Base-by-base conservation (phyloP, 768 basidiomycete genomes). In the Collybiopsis confluens region DNA sequence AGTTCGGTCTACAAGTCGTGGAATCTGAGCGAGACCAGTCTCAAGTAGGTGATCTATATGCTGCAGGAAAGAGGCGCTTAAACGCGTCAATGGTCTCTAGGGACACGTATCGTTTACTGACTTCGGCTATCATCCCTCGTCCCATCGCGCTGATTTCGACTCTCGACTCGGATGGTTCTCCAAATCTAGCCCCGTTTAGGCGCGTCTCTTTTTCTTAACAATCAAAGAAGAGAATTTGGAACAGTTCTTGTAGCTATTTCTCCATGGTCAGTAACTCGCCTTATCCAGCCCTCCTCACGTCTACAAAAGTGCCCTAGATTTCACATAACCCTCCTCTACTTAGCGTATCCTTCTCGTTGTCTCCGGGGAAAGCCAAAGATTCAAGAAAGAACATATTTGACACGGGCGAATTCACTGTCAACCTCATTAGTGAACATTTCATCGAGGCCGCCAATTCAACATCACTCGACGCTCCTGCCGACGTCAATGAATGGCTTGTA, bases 131-230 rank as follows among this genome's bases (percentile, higher is more conserved):
- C 52, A 65, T 81, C 11, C 88, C 86, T 18, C 76, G 88, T 36
- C 86, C 86, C 11, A 78, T 88, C 47, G 86, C 82, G 1, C 77
- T 88, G 56, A 77, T 88, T 35, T 86, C 85, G 11, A 77, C 84
- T 7, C 54, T 83, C 37, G 79, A 79, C n/a, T 54, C 60, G 3
- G 65, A 74, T 52, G 82, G 80, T 2, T 60, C 70, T 1, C 73
- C 73, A 18, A 89, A 87, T 67, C 76, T 89, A 43, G 83, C 85
- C 4, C 81, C 83, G 1, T 85, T 86, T 68, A 87, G 85, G 77
- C 82, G 63, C 57, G 66, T 61, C 16, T 41, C 8, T 21, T 10
- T 6, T 43, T 36, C 10, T 33, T n/a, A n/a, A n/a, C 20, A 15
- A 11, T 26, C 50, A 7, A 21, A 10, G 15, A 42, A 15, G 10